Evolutionary conservation across 768 basidiomycete genomes (phyloP).

Genomic region (Amylocystis lapponica): DNA sequence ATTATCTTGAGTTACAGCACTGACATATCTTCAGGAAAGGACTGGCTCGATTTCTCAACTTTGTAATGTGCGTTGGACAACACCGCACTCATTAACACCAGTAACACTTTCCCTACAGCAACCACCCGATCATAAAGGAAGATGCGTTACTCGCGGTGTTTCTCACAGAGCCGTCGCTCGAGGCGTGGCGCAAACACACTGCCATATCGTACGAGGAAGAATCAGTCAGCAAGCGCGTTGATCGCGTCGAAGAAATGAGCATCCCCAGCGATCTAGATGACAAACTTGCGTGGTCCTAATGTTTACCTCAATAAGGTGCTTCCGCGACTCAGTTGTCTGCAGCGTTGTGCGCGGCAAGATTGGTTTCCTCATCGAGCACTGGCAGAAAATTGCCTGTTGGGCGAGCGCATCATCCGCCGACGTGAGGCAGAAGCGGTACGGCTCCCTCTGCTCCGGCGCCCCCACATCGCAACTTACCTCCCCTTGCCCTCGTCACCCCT

Average conservation of each 20-base stretch:
- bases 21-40: slow-evolving; percentile 51
- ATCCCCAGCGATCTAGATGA: slow-evolving; percentile 92
- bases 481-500: slow-evolving; percentile 38
- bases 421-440: slow-evolving; percentile 91
- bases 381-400: slow-evolving; percentile 87
- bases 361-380: slow-evolving; percentile 77
- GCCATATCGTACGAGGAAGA: slow-evolving; percentile 83
- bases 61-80: slow-evolving; percentile 66
- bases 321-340: slow-evolving; percentile 4
- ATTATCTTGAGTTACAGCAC: no score
- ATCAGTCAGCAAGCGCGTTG: slow-evolving; percentile 70
- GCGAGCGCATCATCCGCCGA: slow-evolving; percentile 85
- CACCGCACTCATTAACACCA: background rate
- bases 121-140: slow-evolving; percentile 88
- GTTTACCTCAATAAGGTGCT: no score
- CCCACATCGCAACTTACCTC: slow-evolving; percentile 67
- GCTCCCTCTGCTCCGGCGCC: slow-evolving; percentile 50
- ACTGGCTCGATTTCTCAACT: slow-evolving; percentile 72
- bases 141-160: slow-evolving; percentile 82
- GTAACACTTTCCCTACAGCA: slow-evolving; percentile 39
- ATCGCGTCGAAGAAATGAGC: slow-evolving; percentile 81
- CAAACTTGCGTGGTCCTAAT: slow-evolving; percentile 60
- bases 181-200: slow-evolving; percentile 80
- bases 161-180: slow-evolving; percentile 77
- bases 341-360: slow-evolving; percentile 76